Conservation (phyloP, 345 rosid species). For the Draba incana region DNA sequence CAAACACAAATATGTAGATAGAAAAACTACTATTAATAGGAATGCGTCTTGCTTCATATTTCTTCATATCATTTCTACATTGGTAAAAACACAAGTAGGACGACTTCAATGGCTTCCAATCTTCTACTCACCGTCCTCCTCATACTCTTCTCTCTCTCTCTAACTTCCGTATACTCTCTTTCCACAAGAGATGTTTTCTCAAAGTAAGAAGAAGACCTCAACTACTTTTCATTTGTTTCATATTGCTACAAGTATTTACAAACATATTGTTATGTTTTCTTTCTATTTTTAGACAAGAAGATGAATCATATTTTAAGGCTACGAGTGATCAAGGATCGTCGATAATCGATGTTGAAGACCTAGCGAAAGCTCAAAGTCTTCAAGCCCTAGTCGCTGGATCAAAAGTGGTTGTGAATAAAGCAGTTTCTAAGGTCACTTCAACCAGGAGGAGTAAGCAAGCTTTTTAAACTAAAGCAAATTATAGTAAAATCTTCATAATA, state of each 20-base stretch:
- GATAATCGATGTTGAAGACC: slow-evolving; percentile 7
- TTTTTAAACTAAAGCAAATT: no score
- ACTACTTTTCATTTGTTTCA: neutral
- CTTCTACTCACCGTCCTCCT: slow-evolving; percentile 16
- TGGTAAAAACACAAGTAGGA: slow-evolving; percentile 13
- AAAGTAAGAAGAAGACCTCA: slow-evolving; percentile 24
- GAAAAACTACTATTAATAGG: neutral
- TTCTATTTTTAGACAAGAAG: slow-evolving; percentile 28
- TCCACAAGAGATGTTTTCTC: slow-evolving; percentile 12
- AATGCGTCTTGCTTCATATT: neutral
- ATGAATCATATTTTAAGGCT: slow-evolving; percentile 10
- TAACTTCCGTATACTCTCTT: slow-evolving; percentile 7
- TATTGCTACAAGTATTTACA: neutral
- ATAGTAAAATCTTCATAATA: no score
- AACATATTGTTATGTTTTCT: neutral
- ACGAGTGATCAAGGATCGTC: slow-evolving; percentile 6
- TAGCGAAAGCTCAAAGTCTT: slow-evolving; percentile 21
- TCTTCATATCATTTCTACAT: slow-evolving; percentile 9
- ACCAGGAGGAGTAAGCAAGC: slow-evolving; percentile 9
- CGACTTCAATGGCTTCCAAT: slow-evolving; percentile 29
- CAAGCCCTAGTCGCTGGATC: slow-evolving; percentile 1
- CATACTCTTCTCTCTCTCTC: slow-evolving; percentile 5
- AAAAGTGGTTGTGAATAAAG: slow-evolving; percentile 11
- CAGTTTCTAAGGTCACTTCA: neutral
- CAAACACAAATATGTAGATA: neutral